phyloP scores from a whole-genome alignment of 2,329 filamentous ascomycete genomes.

The Fusarium sp. region DNA sequence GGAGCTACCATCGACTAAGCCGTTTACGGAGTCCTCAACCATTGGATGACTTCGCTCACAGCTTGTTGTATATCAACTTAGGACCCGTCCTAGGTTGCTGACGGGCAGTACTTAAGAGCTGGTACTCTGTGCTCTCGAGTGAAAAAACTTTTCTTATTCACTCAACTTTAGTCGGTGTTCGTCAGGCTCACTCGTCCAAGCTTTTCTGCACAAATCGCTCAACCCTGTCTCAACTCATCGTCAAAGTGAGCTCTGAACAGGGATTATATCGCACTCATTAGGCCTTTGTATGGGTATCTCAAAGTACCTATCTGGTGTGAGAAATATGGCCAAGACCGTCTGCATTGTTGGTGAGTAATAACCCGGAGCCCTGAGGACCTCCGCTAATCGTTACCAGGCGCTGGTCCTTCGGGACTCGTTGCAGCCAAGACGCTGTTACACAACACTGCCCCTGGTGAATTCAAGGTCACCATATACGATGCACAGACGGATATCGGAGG shows the following conservation, averaged over 20 bases:
- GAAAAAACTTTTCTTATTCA: background rate
- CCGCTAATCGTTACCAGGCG: constrained; percentile 63
- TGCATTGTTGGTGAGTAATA: constrained; percentile 58
- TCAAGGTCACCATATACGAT: constrained; percentile 81
- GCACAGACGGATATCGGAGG: constrained; percentile 77
- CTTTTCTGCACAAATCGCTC: constrained; percentile 45
- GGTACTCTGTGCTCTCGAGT: background rate
- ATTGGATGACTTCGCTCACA: constrained; percentile 25
- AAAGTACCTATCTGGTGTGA: constrained; percentile 25
- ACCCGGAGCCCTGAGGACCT: background rate
- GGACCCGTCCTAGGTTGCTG: background rate
- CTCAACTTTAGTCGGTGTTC: background rate
- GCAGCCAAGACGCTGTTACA: constrained; percentile 81
- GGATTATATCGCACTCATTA: constrained; percentile 1
- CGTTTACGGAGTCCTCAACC: constrained; percentile 30
- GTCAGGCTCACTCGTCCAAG: background rate
- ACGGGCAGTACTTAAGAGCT: background rate
- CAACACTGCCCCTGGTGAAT: constrained; percentile 67
- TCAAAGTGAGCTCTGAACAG: constrained; percentile 20
- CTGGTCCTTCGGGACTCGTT: constrained; percentile 77
- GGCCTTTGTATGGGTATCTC: constrained; percentile 41
- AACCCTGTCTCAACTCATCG: constrained; percentile 20
- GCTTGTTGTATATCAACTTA: constrained; percentile 18
- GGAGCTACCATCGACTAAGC: constrained; percentile 38
- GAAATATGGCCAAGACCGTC: constrained; percentile 58